Conservation (phyloP, 2,329 filamentous ascomycete genomes). For the Penicillium sp. region DNA sequence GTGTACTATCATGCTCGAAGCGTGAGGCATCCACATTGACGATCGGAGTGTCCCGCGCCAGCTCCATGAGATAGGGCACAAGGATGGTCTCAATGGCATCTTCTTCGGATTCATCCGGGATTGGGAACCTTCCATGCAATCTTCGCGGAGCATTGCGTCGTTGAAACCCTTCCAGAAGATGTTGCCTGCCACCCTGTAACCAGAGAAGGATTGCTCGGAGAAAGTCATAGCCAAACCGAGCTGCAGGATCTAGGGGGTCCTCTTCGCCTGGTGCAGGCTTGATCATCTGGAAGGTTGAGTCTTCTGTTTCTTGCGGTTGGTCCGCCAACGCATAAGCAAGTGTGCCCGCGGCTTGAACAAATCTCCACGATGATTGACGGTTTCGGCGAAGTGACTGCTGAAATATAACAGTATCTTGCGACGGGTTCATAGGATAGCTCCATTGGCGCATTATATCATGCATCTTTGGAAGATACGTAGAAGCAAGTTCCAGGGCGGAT, state of each 20-base stretch:
- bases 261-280: slow-evolving; percentile 48
- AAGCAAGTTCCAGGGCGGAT: slow-evolving; percentile 44
- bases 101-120: slow-evolving; percentile 51
- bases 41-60: slow-evolving; percentile 53
- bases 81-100: slow-evolving; percentile 57
- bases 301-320: slow-evolving; percentile 44
- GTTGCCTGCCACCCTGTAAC: slow-evolving; percentile 58
- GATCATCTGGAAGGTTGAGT: slow-evolving; percentile 49
- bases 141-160: slow-evolving; percentile 42
- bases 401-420: slow-evolving; percentile 51
- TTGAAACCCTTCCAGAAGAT: slow-evolving; percentile 58
- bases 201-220: slow-evolving; percentile 63
- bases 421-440: slow-evolving; percentile 60
- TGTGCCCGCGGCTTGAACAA: slow-evolving; percentile 62
- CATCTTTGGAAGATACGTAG: slow-evolving; percentile 55
- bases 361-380: slow-evolving; percentile 57
- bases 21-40: slow-evolving; percentile 58
- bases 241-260: slow-evolving; percentile 37
- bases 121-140: slow-evolving; percentile 51
- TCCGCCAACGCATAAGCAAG: slow-evolving; percentile 58
- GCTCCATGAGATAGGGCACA: slow-evolving; percentile 58
- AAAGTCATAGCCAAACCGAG: slow-evolving; percentile 64
- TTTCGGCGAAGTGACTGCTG: slow-evolving; percentile 58
- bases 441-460: slow-evolving; percentile 56
- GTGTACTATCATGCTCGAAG: slow-evolving; percentile 57